Evolutionary conservation across 1,284 basidiomycete genomes (phyloP), one percentile per base, ranked within the genome.

Genomic region (Peniophora sp.): DNA sequence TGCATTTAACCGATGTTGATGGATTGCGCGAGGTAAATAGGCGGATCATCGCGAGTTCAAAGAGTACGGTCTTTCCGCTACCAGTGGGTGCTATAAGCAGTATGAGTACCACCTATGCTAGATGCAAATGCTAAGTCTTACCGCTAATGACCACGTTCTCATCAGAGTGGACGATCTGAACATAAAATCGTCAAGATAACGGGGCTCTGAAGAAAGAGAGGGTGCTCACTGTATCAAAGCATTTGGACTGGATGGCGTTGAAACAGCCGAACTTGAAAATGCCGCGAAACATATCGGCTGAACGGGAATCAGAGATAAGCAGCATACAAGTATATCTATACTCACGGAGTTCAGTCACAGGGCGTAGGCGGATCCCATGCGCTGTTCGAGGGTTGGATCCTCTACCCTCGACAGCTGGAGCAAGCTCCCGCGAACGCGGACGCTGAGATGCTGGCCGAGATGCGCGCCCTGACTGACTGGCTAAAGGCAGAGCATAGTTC

Each of bases 11-110:
- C 9, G 64, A 57, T 20, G 64, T 61, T 47, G 65, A 61, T 8
- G 71, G 67, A 47, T 41, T 41, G 37, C 37, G 15, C 15, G 37
- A 41, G 12, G 27, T 32, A 35, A 95, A 69, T 76, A 93, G 79
- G 27, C 81, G 81, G 47, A 98, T 81, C 47, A 97, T 87, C 0
- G 90, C 83, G 11, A 99, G 71, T 64, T 99, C 96, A 58, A 99
- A 99, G 6, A 98, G 68, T 0, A 89, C 92, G 0, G 95, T 94
- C 68, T 97, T 97, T 23, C 94, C 94, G 45, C 91, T 89, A 22
- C 93, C 91, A 6, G 93, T 97, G 0, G 93, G 93, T 1, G 94
- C 93, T 85, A 61, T 24, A 49, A 47, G 20, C 22, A 12, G 14
- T 17, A 46, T 47, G 39, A 20, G 24, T 35, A 39, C 46, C 44